A percentile compares a stretch with the other conserved stretches of the same genome.
Conservation (phyloP, 1,139 yeast species). For the Suhomyces taliae region DNA sequence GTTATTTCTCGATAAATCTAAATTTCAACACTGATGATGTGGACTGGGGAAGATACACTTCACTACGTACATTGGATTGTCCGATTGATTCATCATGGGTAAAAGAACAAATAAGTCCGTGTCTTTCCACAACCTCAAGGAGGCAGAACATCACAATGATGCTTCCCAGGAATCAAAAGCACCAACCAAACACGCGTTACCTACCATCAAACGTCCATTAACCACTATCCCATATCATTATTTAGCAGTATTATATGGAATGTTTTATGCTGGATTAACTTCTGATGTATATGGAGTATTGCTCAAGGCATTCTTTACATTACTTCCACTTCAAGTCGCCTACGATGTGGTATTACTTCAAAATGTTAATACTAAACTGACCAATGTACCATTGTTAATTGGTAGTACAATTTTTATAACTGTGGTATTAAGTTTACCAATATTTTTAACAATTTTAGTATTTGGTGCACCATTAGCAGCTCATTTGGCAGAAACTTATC, state of each 20-base stretch:
- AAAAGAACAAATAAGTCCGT: slow-evolving; percentile 16
- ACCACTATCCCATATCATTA: slow-evolving; percentile 50
- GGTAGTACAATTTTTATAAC: slow-evolving; percentile 42
- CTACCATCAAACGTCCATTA: slow-evolving; percentile 7
- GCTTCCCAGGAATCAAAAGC: neutral
- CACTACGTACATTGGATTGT: no score
- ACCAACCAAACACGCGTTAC: slow-evolving; percentile 1
- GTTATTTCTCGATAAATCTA: neutral
- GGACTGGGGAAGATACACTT: no score
- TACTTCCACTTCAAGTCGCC: slow-evolving; percentile 26
- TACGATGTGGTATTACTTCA: slow-evolving; percentile 26
- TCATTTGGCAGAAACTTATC: slow-evolving; percentile 55
- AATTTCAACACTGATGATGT: no score
- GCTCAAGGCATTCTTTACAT: slow-evolving; percentile 28
- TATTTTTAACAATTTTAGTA: slow-evolving; percentile 55
- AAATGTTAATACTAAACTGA: slow-evolving; percentile 19
- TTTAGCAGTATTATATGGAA: slow-evolving; percentile 36
- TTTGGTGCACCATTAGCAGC: slow-evolving; percentile 84
- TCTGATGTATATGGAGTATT: slow-evolving; percentile 25
- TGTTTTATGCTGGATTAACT: slow-evolving; percentile 37
- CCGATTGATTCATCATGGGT: slow-evolving; percentile 5
- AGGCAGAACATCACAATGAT: slow-evolving; percentile 1
- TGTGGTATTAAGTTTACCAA: slow-evolving; percentile 48
- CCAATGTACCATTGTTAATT: slow-evolving; percentile 36
- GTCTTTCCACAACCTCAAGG: slow-evolving; percentile 12